Evolutionary conservation across 2,329 filamentous ascomycete genomes (phyloP).

Genomic region (Calonectria naviculata): DNA sequence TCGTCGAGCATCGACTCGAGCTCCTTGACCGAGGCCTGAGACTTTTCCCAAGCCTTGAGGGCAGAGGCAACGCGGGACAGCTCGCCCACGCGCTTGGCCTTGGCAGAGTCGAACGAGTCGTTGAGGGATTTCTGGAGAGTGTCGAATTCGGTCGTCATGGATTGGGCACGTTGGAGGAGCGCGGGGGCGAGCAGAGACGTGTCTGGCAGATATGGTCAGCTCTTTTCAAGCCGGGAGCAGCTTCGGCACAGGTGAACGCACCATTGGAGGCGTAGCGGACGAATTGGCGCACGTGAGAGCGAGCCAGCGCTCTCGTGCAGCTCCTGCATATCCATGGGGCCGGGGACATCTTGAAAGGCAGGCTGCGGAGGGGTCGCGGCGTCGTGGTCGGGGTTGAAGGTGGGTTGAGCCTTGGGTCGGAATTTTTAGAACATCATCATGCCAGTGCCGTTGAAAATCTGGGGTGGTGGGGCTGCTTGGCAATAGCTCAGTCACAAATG

Average conservation of each 20-base stretch:
- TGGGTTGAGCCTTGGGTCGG: constrained; percentile 7
- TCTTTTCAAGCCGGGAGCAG: not conserved
- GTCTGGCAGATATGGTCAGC: constrained; percentile 23
- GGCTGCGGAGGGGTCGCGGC: not conserved
- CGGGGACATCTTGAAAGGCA: constrained; percentile 41
- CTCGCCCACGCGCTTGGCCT: constrained; percentile 71
- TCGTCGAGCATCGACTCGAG: constrained; percentile 60
- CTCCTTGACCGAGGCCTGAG: constrained; percentile 64
- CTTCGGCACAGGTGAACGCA: constrained; percentile 16
- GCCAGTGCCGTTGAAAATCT: constrained; percentile 16
- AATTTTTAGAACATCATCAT: constrained; percentile 36
- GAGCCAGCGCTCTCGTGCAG: constrained; percentile 46
- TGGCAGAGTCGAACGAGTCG: constrained; percentile 65
- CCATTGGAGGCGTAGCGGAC: constrained; percentile 47
- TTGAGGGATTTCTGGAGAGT: constrained; percentile 63
- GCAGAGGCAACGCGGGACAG: constrained; percentile 67
- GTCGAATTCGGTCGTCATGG: constrained; percentile 67
- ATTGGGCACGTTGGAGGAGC: constrained; percentile 69
- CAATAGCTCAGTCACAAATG: not conserved
- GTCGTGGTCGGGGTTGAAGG: constrained; percentile 2
- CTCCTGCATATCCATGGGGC: constrained; percentile 51
- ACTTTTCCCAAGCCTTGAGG: constrained; percentile 68
- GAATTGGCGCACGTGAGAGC: constrained; percentile 39
- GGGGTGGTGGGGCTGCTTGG: constrained; percentile 17
- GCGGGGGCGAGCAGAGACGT: constrained; percentile 57